phyloP scores from a whole-genome alignment of 495 filamentous ascomycete genomes.

The Daldinia decipiens region DNA sequence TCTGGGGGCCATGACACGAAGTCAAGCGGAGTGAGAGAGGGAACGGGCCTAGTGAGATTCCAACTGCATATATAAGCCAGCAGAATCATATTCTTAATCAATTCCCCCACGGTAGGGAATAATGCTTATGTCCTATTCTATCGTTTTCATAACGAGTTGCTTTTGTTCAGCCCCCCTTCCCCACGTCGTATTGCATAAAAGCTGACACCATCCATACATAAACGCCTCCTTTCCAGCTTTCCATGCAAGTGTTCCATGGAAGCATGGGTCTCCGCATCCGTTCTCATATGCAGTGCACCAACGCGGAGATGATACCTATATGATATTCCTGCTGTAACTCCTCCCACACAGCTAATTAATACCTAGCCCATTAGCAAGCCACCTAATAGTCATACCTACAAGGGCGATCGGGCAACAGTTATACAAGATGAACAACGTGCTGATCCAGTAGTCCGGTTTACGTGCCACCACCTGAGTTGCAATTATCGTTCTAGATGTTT shows the following conservation, averaged over 20 bases:
- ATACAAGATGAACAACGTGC: slow-evolving; percentile 3
- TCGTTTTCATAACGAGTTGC: not conserved
- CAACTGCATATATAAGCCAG: not conserved
- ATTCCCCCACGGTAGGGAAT: not conserved
- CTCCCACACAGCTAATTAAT: not conserved
- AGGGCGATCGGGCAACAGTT: not conserved
- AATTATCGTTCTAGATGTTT: slow-evolving; percentile 5
- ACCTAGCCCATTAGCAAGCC: not conserved
- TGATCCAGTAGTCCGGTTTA: not conserved
- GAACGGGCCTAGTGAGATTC: not conserved
- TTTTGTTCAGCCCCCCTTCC: not conserved
- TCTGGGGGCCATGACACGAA: slow-evolving; percentile 6
- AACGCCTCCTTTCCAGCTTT: slow-evolving; percentile 6
- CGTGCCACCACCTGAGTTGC: not conserved
- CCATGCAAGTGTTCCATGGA: slow-evolving; percentile 1
- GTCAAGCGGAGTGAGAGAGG: slow-evolving; percentile 1
- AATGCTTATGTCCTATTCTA: not conserved
- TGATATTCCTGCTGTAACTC: slow-evolving; percentile 2
- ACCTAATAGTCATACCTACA: not conserved
- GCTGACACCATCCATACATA: slow-evolving; percentile 4
- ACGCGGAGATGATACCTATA: slow-evolving; percentile 4
- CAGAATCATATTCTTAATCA: not conserved
- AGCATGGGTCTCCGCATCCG: slow-evolving; percentile 1
- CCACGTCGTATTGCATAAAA: slow-evolving; percentile 4
- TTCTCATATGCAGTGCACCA: slow-evolving; percentile 1